Percentiles rank a stretch among this genome's conserved stretches.
These are phyloP conservation scores for Elsinoe necatrix DNA, from an alignment of 2,329 filamentous ascomycete species.

Conservation along the genomic window DNA sequence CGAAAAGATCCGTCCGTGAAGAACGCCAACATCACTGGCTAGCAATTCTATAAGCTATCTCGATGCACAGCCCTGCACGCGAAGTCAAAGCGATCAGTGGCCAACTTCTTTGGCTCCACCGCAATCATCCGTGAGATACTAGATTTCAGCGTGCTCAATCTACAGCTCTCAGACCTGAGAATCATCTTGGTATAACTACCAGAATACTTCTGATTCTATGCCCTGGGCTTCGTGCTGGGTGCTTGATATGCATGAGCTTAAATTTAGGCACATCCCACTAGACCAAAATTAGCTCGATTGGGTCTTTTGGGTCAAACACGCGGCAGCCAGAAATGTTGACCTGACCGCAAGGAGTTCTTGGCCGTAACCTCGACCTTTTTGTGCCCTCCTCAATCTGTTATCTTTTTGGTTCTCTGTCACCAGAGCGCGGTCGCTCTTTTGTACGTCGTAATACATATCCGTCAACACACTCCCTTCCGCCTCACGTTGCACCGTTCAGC, in stretches of 20 bases:
- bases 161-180: too few species aligned
- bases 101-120: too few species aligned
- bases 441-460: not conserved
- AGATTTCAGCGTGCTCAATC: too few species aligned
- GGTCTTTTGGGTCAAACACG: slow-evolving; percentile 3
- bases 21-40: too few species aligned
- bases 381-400: not conserved
- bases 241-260: slow-evolving; percentile 2
- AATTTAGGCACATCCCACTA: slow-evolving; percentile 3
- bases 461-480: slow-evolving; percentile 8
- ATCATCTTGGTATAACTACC: not conserved
- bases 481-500: slow-evolving; percentile 10
- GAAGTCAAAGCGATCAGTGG: too few species aligned
- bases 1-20: too few species aligned
- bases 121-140: too few species aligned
- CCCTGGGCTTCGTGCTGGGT: not conserved
- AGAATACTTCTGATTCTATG: not conserved
- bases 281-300: not conserved
- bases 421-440: not conserved
- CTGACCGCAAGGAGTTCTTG: not conserved
- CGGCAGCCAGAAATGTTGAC: slow-evolving; percentile 7
- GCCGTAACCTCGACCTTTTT: not conserved
- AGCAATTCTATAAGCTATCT: too few species aligned
- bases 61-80: too few species aligned
- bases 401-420: not conserved